A percentile compares a stretch with the other conserved stretches of the same genome.
phyloP scores from a whole-genome alignment of 176 grass and related monocot genomes.

The Melocanna baccifera region DNA sequence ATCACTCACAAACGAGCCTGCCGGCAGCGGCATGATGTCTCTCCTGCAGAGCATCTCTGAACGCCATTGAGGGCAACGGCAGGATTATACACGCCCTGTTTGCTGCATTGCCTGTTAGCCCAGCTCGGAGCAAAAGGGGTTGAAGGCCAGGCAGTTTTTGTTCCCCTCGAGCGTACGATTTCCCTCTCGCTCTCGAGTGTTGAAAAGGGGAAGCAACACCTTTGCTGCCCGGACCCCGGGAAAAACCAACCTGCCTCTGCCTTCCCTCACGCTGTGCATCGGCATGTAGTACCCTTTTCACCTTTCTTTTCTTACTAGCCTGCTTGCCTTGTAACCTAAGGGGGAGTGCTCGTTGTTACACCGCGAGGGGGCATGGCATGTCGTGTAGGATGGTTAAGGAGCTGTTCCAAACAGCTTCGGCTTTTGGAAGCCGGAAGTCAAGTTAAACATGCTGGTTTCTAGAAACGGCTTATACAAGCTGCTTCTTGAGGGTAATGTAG shows the following conservation, averaged over 20 bases:
- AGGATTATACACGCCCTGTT: slow-evolving; percentile 2
- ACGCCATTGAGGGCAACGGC: slow-evolving; percentile 30
- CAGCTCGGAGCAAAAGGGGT: not conserved
- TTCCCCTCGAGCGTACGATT: not conserved
- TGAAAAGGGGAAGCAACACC: not conserved
- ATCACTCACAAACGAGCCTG: not conserved
- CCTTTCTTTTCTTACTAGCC: not conserved
- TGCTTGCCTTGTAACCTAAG: slow-evolving; percentile 25
- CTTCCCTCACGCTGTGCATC: not conserved
- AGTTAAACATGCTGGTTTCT: no score
- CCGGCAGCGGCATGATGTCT: slow-evolving; percentile 1
- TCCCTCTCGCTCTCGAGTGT: not conserved
- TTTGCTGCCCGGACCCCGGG: slow-evolving; percentile 8
- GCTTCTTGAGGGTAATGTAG: no score
- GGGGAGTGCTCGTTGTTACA: not conserved
- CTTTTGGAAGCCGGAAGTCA: no score
- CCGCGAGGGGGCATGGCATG: not conserved
- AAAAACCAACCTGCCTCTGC: not conserved
- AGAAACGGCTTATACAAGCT: no score
- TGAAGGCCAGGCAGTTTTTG: not conserved
- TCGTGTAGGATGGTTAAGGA: not conserved
- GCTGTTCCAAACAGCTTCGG: no score
- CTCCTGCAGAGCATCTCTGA: not conserved
- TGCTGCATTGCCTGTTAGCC: slow-evolving; percentile 13
- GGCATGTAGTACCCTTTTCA: not conserved